Conservation (phyloP, 2,329 filamentous ascomycete genomes). For the Herpotrichia juniperi region DNA sequence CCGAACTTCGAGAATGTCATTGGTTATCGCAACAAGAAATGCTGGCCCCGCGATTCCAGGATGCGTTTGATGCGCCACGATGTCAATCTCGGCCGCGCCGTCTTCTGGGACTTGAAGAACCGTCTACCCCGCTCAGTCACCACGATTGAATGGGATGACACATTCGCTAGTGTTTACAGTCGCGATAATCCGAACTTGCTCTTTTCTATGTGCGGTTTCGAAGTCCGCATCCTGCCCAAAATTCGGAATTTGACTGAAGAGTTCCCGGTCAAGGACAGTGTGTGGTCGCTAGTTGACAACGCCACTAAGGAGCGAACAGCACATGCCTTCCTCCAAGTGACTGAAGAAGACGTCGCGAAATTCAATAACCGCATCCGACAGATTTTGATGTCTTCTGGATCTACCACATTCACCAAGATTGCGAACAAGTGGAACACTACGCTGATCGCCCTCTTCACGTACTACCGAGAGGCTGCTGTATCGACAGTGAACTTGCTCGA, state of each 20-base stretch:
- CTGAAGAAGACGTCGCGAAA: slow-evolving; percentile 96
- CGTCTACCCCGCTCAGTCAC: slow-evolving; percentile 91
- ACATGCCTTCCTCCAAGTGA: slow-evolving; percentile 96
- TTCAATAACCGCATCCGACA: slow-evolving; percentile 99
- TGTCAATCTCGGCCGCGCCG: slow-evolving; percentile 94
- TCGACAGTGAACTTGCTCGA: slow-evolving; percentile 93
- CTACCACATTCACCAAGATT: slow-evolving; percentile 98
- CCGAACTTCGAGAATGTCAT: slow-evolving; percentile 99
- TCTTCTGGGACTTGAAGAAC: slow-evolving; percentile 99
- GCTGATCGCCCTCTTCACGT: slow-evolving; percentile 95
- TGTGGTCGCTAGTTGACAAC: slow-evolving; percentile 97
- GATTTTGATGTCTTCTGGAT: slow-evolving; percentile 99
- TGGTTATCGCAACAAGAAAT: slow-evolving; percentile 99
- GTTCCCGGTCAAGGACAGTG: slow-evolving; percentile 95
- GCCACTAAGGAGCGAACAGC: slow-evolving; percentile 96
- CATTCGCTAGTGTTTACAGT: slow-evolving; percentile 97
- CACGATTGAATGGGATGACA: slow-evolving; percentile 99
- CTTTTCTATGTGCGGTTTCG: slow-evolving; percentile 98
- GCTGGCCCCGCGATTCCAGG: slow-evolving; percentile 95
- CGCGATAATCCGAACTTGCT: slow-evolving; percentile 95
- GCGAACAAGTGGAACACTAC: slow-evolving; percentile 99
- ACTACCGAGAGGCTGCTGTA: slow-evolving; percentile 96
- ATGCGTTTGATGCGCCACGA: slow-evolving; percentile 99
- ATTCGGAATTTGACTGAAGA: slow-evolving; percentile 94
- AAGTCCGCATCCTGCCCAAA: slow-evolving; percentile 95